Evolutionary conservation across 2,329 filamentous ascomycete genomes (phyloP).

Genomic region (Scedosporium aurantiacum): DNA sequence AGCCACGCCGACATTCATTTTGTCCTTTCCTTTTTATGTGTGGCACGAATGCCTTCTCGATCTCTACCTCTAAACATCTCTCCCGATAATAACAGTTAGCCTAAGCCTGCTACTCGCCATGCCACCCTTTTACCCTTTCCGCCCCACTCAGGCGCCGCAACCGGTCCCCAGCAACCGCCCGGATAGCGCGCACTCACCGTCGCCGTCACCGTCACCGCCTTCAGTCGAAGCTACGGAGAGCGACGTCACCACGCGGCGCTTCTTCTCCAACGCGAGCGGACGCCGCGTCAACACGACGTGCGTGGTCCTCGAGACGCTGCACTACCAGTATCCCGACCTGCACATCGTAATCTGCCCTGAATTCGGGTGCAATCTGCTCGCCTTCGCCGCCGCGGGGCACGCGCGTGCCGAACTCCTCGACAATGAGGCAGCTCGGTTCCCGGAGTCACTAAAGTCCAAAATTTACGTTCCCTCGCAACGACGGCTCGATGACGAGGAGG

Average conservation of each 20-base stretch:
- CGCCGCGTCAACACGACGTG: conserved; percentile 31
- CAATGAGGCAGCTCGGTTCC: conserved; percentile 8
- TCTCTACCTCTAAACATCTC: no score
- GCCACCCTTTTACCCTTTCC: not conserved
- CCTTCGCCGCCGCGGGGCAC: conserved; percentile 28
- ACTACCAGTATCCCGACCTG: conserved; percentile 30
- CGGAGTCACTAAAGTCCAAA: conserved; percentile 21
- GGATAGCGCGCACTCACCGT: not conserved
- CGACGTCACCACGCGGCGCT: not conserved
- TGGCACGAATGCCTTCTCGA: no score
- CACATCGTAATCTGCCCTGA: conserved; percentile 27
- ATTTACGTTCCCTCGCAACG: conserved; percentile 27
- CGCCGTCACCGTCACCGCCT: not conserved
- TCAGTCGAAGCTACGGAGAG: not conserved
- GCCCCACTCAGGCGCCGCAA: not conserved
- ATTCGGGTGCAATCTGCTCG: conserved; percentile 24
- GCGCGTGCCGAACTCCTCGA: conserved; percentile 21
- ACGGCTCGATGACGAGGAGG: conserved; percentile 27
- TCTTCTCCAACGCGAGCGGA: conserved; percentile 29
- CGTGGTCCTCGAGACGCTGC: conserved; percentile 28
- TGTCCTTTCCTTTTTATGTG: no score
- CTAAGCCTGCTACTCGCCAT: not conserved
- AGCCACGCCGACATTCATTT: no score
- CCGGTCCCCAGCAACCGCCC: not conserved
- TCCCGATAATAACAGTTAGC: no score